Evolutionary conservation across 2,329 filamentous ascomycete species (phyloP).

Genomic region (Tolypocladium paradoxum): DNA sequence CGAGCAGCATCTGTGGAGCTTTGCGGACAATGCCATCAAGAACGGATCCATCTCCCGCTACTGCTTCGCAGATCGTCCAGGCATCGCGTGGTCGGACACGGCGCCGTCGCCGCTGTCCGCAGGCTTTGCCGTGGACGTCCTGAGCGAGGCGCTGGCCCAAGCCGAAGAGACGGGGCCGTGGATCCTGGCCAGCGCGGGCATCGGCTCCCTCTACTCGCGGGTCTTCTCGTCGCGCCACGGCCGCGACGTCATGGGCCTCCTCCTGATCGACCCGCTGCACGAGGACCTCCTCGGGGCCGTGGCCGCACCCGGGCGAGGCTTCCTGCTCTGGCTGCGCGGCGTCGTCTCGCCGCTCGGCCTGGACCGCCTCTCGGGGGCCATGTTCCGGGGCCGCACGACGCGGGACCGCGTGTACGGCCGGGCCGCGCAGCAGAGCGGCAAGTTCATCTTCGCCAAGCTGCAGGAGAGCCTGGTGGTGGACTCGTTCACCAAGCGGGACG

Average conservation of each 20-base stretch:
- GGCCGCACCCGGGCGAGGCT: constrained; percentile 59
- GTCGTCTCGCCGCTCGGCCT: constrained; percentile 80
- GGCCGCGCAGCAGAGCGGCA: constrained; percentile 67
- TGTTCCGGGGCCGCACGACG: constrained; percentile 70
- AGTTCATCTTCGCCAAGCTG: constrained; percentile 79
- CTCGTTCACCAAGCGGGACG: constrained; percentile 75
- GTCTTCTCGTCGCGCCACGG: constrained; percentile 83
- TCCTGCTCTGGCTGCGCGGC: constrained; percentile 77
- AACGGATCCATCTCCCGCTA: constrained; percentile 81
- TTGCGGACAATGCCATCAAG: constrained; percentile 63
- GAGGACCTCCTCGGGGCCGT: constrained; percentile 69
- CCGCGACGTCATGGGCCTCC: constrained; percentile 61
- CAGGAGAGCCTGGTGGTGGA: constrained; percentile 87
- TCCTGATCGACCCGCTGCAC: constrained; percentile 82
- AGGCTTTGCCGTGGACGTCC: constrained; percentile 79
- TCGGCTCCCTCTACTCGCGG: constrained; percentile 80
- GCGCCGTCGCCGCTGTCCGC: constrained; percentile 89
- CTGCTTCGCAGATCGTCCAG: constrained; percentile 92
- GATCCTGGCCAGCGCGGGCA: constrained; percentile 76
- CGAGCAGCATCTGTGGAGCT: constrained; percentile 68
- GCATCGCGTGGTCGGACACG: constrained; percentile 78
- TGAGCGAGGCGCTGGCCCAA: constrained; percentile 74
- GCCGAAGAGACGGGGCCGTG: constrained; percentile 80
- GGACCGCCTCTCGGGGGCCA: constrained; percentile 65
- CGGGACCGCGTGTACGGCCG: constrained; percentile 79